Conservation (phyloP, 176 grass and related monocot species). For the Carex myosuroides region DNA sequence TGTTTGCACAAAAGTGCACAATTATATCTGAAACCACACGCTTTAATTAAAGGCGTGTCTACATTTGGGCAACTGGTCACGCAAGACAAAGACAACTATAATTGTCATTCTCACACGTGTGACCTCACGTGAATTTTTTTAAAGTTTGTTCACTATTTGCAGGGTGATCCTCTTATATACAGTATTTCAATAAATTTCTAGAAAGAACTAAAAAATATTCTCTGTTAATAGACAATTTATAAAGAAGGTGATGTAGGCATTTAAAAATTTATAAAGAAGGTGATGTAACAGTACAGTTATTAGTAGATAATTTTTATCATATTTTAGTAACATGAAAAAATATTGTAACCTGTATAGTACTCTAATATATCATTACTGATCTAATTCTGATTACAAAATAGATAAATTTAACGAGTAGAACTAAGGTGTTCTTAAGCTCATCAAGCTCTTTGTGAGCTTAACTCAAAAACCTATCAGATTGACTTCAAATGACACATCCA, state of each 20-base stretch:
- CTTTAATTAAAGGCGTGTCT: background rate
- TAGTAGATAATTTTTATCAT: background rate
- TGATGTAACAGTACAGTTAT: background rate
- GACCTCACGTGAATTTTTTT: background rate
- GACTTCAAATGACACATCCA: too few relatives aligned
- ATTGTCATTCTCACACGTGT: slow-evolving; percentile 15
- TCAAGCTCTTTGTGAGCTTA: too few relatives aligned
- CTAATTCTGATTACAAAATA: too few relatives aligned
- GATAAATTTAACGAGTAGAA: too few relatives aligned
- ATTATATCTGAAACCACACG: background rate
- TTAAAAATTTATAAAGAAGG: too few relatives aligned
- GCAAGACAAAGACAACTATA: background rate
- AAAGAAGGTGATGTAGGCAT: too few relatives aligned
- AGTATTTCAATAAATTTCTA: background rate
- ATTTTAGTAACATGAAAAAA: background rate
- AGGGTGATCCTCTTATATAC: background rate
- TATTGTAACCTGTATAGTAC: background rate
- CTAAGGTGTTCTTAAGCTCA: too few relatives aligned
- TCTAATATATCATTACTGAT: background rate
- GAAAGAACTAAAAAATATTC: background rate
- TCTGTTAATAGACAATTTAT: too few relatives aligned
- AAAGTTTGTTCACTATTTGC: background rate
- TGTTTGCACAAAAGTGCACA: too few relatives aligned
- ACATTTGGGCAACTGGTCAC: background rate
- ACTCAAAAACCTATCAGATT: too few relatives aligned